Evolutionary conservation across 1,284 basidiomycete genomes (phyloP), one percentile per base, ranked within the genome.

Genomic region (Megacollybia platyphylla): DNA sequence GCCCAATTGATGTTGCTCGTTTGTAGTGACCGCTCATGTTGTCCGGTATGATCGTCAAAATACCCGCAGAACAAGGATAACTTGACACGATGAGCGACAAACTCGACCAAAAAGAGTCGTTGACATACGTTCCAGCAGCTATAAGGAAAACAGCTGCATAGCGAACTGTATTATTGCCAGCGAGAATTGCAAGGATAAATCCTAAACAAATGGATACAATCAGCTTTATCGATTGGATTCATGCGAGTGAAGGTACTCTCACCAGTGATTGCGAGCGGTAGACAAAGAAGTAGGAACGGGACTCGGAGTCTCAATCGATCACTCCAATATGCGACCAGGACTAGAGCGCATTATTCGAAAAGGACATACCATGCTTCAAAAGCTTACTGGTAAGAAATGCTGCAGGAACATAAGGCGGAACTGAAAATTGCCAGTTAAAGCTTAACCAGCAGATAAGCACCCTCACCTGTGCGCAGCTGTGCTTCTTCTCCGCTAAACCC

Each of bases 21-120:
- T 79, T 79, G 55, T 75, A 78, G 52, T 78, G 74, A 0, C 75
- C 75, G 8, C 67, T 65, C 44, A 62, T 70, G 50, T 79, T 79
- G 51, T 79, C 78, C 3, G 76, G 73, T 5, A 78, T 58, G 40
- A 78, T 77, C 0, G 75, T 74, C 20, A 24, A 5, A 24, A 24
- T 24, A 24, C 20, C 20, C 20, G 20, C 20, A 78, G 53, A 39
- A 78, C 73, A 45, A 69, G 71, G 9, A 74, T 74, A 20, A 70
- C 17, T 74, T 71, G 52, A 74, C 73, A 27, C 75, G 71, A 47
- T 13, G 39, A 44, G 41, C 3, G 17, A 15, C 36, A 5, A 13
- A 27, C 32, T 13, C 18, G 4, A 20, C 30, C 11, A 20, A 36
- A 24, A 24, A 24, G 20, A 24, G 20, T 24, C 36, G 42, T 27